Evolutionary conservation across 2,329 filamentous ascomycete species (phyloP), one percentile per base, ranked within the genome.

Genomic region (Colletotrichum karsti): DNA sequence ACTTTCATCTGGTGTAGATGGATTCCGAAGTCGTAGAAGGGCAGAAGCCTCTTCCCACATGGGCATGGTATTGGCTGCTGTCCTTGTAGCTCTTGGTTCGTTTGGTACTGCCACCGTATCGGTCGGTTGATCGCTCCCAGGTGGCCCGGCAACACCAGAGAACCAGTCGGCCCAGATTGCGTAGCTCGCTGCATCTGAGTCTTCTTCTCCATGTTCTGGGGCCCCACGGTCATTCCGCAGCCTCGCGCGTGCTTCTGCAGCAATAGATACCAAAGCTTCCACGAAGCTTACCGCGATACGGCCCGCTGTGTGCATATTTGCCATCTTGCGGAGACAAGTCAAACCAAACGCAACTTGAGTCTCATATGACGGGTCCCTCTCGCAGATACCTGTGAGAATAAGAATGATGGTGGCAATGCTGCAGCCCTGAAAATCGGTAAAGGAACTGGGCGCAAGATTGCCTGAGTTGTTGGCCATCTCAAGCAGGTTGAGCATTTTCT

Each of bases 371-470:
- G 74, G 71, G 56, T 79, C 77, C 4, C 76, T 70, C n/a, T 78
- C 75, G 7, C 77, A 59, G 18, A 80, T 77, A 0, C 78, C 78
- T 5, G 75, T 71, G 9, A 80, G 67, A 7, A 80, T 63, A 4
- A 75, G 72, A 9, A 79, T 75, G 35, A 79, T 79, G 5, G 76
- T 80, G 6, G 78, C 77, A 13, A 77, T 79, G 44, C 78, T 80
- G 63, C 78, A 80, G n/a, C 76, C 77, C 59, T 80, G 78, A 42
- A 80, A 80, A 66, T 80, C 78, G 8, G 78, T 79, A 51, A 80
- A 80, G 1, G 78, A 80, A 46, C 79, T 80, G 0, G 74, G 73
- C 2, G 75, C 75, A 8, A 76, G 75, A 10, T 78, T 78, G 3
- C 72, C 72, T 1, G 72, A 76, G 1, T 56, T 48, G 1, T 61